phyloP scores from a whole-genome alignment of 306 rosid genomes.

The Quercus glauca region DNA sequence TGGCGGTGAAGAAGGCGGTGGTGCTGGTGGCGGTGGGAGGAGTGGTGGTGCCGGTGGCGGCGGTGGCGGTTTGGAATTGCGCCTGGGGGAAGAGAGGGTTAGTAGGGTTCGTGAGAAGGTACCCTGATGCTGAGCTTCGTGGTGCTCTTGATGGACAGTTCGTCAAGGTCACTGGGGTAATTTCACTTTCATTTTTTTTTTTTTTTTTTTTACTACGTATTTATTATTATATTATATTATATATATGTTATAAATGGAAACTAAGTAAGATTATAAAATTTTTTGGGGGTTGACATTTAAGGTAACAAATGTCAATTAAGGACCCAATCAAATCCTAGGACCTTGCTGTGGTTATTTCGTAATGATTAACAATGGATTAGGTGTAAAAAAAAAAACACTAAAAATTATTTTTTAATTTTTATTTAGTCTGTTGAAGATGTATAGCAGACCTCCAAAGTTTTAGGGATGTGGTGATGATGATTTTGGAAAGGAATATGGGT shows the following conservation, averaged over 20 bases:
- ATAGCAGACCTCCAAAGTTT: no score
- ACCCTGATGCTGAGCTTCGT: slow-evolving; percentile 90
- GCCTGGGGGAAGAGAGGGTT: slow-evolving; percentile 66
- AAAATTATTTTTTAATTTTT: no score
- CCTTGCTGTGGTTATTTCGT: no score
- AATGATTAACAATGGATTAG: no score
- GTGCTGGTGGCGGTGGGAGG: slow-evolving; percentile 58
- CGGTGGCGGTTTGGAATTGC: slow-evolving; percentile 59
- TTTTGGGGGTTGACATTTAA: no score
- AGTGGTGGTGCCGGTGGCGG: slow-evolving; percentile 48
- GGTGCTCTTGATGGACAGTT: slow-evolving; percentile 94
- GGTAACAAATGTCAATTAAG: no score
- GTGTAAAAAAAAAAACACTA: no score
- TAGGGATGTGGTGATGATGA: no score
- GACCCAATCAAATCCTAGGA: no score
- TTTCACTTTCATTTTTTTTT: slow-evolving; percentile 2
- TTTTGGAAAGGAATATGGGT: neutral
- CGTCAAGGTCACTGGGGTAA: slow-evolving; percentile 99
- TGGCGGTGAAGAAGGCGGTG: slow-evolving; percentile 83
- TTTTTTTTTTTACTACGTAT: neutral
- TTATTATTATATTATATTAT: no score
- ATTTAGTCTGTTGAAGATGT: no score
- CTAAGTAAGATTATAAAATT: no score
- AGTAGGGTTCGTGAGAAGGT: slow-evolving; percentile 70
- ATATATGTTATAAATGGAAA: neutral